Evolutionary conservation across 305 asterid species (phyloP).

Genomic region (Andrographis paniculata): DNA sequence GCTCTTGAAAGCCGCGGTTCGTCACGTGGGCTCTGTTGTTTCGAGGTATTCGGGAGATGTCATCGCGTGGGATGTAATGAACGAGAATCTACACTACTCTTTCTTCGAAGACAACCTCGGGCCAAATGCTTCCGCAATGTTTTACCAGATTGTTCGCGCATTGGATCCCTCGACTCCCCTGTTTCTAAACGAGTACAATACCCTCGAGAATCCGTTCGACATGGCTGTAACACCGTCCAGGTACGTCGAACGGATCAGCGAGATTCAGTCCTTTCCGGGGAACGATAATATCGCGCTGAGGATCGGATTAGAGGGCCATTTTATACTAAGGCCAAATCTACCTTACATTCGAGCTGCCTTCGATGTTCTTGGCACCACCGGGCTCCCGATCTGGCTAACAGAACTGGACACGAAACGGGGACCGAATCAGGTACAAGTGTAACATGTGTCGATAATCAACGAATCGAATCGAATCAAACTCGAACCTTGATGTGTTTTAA

Average conservation of each 20-base stretch:
- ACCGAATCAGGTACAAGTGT: slow-evolving; percentile 44
- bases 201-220: slow-evolving; percentile 31
- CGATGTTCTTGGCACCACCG: slow-evolving; percentile 31
- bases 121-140: slow-evolving; percentile 39
- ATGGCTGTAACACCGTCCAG: slow-evolving; percentile 27
- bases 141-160: slow-evolving; percentile 34
- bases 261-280: slow-evolving; percentile 38
- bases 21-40: slow-evolving; percentile 5
- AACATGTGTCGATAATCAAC: too few relatives aligned
- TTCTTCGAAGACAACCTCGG: slow-evolving; percentile 39
- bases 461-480: too few relatives aligned
- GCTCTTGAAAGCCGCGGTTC: background rate
- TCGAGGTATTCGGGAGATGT: slow-evolving; percentile 1
- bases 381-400: slow-evolving; percentile 47
- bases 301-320: slow-evolving; percentile 46
- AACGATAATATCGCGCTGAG: slow-evolving; percentile 28
- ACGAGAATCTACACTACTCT: slow-evolving; percentile 21
- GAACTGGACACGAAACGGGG: slow-evolving; percentile 32
- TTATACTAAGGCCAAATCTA: slow-evolving; percentile 22
- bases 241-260: slow-evolving; percentile 25
- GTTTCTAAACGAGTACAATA: slow-evolving; percentile 44
- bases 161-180: slow-evolving; percentile 28
- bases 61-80: slow-evolving; percentile 13
- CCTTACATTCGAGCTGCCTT: slow-evolving; percentile 33
- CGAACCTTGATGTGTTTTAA: too few relatives aligned